A percentile compares a stretch with the other conserved stretches of the same genome.
These are phyloP conservation scores for Suillus tomentosus DNA, from an alignment of 768 basidiomycete species.

Conservation along the genomic window DNA sequence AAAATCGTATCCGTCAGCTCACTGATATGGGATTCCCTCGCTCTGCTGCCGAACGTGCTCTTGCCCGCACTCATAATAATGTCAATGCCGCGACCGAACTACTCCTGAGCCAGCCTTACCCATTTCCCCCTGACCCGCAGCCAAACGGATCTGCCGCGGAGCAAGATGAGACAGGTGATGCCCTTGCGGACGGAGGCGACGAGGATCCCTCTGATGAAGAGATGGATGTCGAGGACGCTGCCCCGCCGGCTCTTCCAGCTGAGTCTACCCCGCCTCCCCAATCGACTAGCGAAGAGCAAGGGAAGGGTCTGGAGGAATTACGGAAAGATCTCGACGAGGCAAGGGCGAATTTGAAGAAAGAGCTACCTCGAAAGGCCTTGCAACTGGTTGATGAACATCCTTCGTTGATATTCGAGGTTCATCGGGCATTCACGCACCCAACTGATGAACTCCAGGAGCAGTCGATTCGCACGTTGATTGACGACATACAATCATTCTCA, in stretches of 20 bases:
- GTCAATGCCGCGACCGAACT: slow-evolving; percentile 86
- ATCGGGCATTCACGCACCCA: slow-evolving; percentile 74
- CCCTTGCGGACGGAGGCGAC: slow-evolving; percentile 29
- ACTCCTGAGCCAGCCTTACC: slow-evolving; percentile 80
- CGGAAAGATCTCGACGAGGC: slow-evolving; percentile 63
- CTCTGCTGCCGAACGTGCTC: slow-evolving; percentile 81
- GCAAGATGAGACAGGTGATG: slow-evolving; percentile 31
- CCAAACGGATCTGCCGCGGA: slow-evolving; percentile 22
- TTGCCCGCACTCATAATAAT: slow-evolving; percentile 86
- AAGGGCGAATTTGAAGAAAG: slow-evolving; percentile 64
- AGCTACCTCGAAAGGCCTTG: slow-evolving; percentile 70
- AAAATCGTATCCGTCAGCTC: slow-evolving; percentile 77
- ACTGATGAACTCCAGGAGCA: slow-evolving; percentile 58
- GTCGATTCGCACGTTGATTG: slow-evolving; percentile 72
- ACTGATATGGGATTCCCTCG: slow-evolving; percentile 97
- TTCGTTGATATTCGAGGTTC: slow-evolving; percentile 86
- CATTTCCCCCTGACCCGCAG: slow-evolving; percentile 67
- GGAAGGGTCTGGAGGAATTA: slow-evolving; percentile 63
- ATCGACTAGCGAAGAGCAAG: slow-evolving; percentile 20
- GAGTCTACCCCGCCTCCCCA: slow-evolving; percentile 20
- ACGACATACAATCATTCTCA: slow-evolving; percentile 73
- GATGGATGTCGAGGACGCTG: slow-evolving; percentile 26
- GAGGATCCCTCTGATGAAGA: slow-evolving; percentile 30
- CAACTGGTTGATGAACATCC: slow-evolving; percentile 84
- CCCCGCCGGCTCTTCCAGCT: slow-evolving; percentile 15